phyloP scores from a whole-genome alignment of 2,329 filamentous ascomycete species.

The Aspergillus ibericus region DNA sequence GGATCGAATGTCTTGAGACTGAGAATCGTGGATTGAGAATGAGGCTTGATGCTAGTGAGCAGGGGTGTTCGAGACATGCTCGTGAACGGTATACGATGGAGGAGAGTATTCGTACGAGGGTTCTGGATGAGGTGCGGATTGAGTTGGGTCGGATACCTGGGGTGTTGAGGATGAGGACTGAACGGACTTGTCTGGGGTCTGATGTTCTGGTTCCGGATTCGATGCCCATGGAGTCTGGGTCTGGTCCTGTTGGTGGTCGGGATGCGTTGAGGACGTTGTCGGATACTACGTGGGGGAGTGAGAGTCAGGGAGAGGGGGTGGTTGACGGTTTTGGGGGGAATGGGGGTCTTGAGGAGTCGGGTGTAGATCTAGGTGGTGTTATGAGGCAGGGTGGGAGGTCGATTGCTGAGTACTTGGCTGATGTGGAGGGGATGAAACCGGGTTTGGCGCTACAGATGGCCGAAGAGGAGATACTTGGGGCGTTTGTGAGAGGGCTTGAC shows the following conservation, averaged over 20 bases:
- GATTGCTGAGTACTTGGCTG: constrained; percentile 29
- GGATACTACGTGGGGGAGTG: constrained; percentile 16
- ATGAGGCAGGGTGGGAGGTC: constrained; percentile 25
- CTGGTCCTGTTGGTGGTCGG: background rate
- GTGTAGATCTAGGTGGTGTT: background rate
- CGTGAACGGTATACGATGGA: background rate
- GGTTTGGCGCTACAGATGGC: constrained; percentile 16
- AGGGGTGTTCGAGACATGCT: background rate
- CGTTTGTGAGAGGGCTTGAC: constrained; percentile 34
- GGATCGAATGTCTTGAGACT: constrained; percentile 1
- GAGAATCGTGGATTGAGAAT: constrained; percentile 5
- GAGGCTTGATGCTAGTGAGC: background rate
- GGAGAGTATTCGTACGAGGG: background rate
- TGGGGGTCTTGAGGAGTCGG: background rate
- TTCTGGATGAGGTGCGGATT: background rate
- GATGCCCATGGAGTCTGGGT: constrained; percentile 3
- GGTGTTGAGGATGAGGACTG: background rate
- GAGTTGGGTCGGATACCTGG: background rate
- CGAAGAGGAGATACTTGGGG: constrained; percentile 26
- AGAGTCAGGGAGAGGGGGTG: too few relatives aligned
- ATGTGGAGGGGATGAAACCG: constrained; percentile 19
- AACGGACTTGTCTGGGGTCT: background rate
- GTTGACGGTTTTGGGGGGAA: background rate
- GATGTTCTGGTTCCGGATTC: constrained; percentile 20
- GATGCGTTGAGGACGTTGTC: constrained; percentile 3